Evolutionary conservation across 1,139 yeast genomes (phyloP).

Genomic region (Lodderomyces jiufengensis): DNA sequence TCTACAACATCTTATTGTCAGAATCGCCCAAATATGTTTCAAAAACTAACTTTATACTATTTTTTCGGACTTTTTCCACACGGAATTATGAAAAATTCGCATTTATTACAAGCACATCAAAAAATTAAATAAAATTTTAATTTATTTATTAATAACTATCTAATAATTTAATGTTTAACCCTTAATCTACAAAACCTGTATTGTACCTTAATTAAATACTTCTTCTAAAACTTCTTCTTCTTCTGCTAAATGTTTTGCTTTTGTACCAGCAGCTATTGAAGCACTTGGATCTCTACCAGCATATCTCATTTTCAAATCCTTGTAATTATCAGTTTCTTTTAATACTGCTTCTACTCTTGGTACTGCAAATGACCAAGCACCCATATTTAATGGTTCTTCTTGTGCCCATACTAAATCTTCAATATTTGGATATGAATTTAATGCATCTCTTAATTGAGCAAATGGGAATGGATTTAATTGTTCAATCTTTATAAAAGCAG

Average conservation of each 20-base stretch:
- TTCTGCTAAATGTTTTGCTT: slow-evolving; percentile 82
- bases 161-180: too few species aligned
- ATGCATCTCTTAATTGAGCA: slow-evolving; percentile 83
- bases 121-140: too few species aligned
- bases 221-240: slow-evolving; percentile 83
- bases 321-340: slow-evolving; percentile 67
- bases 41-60: too few species aligned
- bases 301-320: slow-evolving; percentile 62
- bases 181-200: too few species aligned
- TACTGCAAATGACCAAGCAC: slow-evolving; percentile 72
- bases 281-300: slow-evolving; percentile 99
- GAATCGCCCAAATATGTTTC: too few species aligned
- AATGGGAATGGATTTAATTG: slow-evolving; percentile 99
- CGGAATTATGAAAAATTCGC: too few species aligned
- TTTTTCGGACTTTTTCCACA: too few species aligned
- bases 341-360: slow-evolving; percentile 82
- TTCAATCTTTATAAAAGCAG: slow-evolving; percentile 88
- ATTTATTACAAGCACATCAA: too few species aligned
- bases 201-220: slow-evolving; percentile 46
- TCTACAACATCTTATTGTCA: too few species aligned
- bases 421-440: slow-evolving; percentile 75
- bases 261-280: slow-evolving; percentile 96
- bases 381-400: slow-evolving; percentile 99
- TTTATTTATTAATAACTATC: too few species aligned
- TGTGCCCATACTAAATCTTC: slow-evolving; percentile 96